phyloP scores from a whole-genome alignment of 78 protist species.

The Guillardia theta region DNA sequence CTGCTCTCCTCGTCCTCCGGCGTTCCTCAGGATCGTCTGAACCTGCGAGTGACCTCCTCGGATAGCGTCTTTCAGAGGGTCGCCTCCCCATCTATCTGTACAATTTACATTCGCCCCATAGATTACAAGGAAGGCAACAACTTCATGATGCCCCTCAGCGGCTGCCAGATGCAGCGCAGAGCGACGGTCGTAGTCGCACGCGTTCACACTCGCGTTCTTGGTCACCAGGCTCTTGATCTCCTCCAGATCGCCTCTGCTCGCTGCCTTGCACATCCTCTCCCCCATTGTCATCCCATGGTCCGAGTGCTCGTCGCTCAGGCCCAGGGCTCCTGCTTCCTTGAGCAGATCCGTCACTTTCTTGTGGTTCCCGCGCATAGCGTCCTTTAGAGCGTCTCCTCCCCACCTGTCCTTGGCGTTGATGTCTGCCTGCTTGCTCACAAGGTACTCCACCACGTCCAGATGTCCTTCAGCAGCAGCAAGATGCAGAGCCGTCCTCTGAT shows the following conservation, averaged over 20 bases:
- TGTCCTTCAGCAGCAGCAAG: constrained; percentile 75
- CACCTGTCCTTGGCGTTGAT: constrained; percentile 44
- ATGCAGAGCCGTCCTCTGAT: constrained; percentile 72
- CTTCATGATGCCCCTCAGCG: constrained; percentile 60
- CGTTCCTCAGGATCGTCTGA: neutral
- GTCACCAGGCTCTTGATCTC: neutral
- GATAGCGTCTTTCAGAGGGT: constrained; percentile 70
- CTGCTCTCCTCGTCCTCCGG: neutral
- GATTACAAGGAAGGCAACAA: neutral
- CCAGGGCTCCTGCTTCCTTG: neutral
- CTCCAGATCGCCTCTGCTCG: neutral
- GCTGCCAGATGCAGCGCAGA: constrained; percentile 71
- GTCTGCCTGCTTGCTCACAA: neutral
- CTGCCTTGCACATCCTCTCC: constrained; percentile 5
- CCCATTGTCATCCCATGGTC: neutral
- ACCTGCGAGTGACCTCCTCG: neutral
- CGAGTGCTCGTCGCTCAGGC: neutral
- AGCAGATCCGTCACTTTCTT: neutral
- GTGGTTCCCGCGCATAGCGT: constrained; percentile 13
- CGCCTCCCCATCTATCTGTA: constrained; percentile 59
- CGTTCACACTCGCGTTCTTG: constrained; percentile 23
- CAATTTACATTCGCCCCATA: neutral
- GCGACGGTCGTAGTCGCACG: constrained; percentile 70
- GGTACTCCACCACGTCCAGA: constrained; percentile 38
- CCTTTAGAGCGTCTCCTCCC: constrained; percentile 23